Base-by-base conservation (phyloP, 208 protist genomes). In the Blastocrithidia nonstop region DNA sequence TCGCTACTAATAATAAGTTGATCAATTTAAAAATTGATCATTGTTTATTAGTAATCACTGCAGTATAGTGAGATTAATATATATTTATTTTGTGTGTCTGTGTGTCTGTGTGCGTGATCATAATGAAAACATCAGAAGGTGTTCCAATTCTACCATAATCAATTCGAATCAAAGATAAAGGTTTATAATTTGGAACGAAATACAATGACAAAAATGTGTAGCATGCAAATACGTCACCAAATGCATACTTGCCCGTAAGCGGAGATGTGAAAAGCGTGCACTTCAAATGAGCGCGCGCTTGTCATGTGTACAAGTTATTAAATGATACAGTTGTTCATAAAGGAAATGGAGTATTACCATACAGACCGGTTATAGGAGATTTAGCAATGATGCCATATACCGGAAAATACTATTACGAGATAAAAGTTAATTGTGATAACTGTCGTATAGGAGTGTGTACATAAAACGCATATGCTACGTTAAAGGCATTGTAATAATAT, bases 331-430 rank as follows among this genome's bases (percentile, higher is more conserved):
- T 71, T 11, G 41, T 60, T 49, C 72, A 88, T 58, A 59, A 71
- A 6, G 74, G 71, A 24, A 69, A 70, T 28, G 68, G 71, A 11
- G 52, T 54, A 31, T 44, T 60, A 13, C 58, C 67, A 21, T 84
- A 86, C 47, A 54, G 64, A 2, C 77, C 77, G 3, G 82, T 81
- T 22, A 54, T 84, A 27, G 73, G 74, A 7, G 50, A 57, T 43
- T 60, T 86, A 15, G 50, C 50, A 15, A 61, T 86, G 65, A 29
- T 26, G 11, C 74, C 84, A 2, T 65, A 61, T 44, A 71, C 70
- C 1, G 84, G 80, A 27, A 82, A 73, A 39, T 76, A 85, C 49
- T 87, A 69, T 44, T 88, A 79, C 57, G 74, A 88, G 45, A 67
- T 88, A 36, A 48, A 52, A 28, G 61, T 87, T 33, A 90, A 88